Base-by-base conservation (phyloP, 495 filamentous ascomycete species). In the Cairneyella variabilis region DNA sequence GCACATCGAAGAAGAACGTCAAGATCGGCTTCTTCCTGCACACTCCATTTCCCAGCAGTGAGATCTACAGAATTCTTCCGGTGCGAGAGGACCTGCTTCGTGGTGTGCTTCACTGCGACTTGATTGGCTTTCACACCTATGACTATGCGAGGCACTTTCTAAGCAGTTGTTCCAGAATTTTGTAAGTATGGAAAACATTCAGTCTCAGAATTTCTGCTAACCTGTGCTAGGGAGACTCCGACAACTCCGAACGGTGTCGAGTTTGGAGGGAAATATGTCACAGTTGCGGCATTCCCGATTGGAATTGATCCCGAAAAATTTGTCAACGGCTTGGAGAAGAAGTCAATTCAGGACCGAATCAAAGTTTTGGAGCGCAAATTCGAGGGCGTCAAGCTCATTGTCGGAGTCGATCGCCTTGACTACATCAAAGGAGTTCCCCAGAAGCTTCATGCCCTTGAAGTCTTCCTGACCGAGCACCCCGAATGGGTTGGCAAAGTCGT, bases 251-350 rank as follows among this genome's bases (percentile, higher is more conserved):
- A 89, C 41, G 85, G 86, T 16, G 85, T 96, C 39, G 82, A 88
- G 22, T 95, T 84, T 63, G 75, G 86, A 53, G 86, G 84, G 38
- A 86, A 82, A 50, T 77, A 83, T 18, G 79, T 91, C 22, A 83
- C 82, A 1, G 84, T 90, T 9, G 89, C 84, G 38, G 89, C 85
- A 12, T 97, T 93, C 64, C 90, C 92, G 3, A 95, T 96, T 43
- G 91, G 91, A 28, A 96, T 98, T 64, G 91, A 97, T 55, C 92
- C 93, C 0, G 90, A 96, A 49, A 96, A 96, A 68, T 97, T 98
- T 67, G 81, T 83, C 51, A 88, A 96, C 50, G 89, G 85, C 0
- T 72, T 98, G 25, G 78, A 92, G 72, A 90, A 91, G 62, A 76
- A 79, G 2, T 83, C 80, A 32, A 89, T 97, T 0, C 80, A 87